Conservation (phyloP, 768 basidiomycete species). For the Mycena vulgaris region DNA sequence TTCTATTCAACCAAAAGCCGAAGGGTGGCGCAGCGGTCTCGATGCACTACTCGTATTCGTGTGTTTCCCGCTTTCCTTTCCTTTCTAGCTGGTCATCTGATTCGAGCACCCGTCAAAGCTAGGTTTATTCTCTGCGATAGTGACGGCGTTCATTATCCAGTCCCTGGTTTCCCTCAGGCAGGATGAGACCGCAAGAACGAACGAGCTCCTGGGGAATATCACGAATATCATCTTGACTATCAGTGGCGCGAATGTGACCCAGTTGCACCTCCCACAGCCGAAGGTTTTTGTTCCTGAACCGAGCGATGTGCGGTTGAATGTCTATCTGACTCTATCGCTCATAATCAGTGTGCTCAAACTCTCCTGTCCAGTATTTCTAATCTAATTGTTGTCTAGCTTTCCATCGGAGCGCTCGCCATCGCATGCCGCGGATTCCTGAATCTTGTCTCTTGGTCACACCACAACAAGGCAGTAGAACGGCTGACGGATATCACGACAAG, state of each 20-base stretch:
- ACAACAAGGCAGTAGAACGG: constrained; percentile 25
- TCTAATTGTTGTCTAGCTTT: constrained; percentile 18
- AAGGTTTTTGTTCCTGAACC: constrained; percentile 22
- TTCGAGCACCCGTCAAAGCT: constrained; percentile 13
- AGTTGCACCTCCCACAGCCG: not conserved
- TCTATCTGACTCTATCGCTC: constrained; percentile 37
- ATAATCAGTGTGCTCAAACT: constrained; percentile 28
- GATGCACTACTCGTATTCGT: constrained; percentile 40
- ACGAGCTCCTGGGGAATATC: constrained; percentile 27
- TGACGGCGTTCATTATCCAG: constrained; percentile 39
- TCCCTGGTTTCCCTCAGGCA: constrained; percentile 29
- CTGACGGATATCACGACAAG: constrained; percentile 37
- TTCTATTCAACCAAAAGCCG: constrained; percentile 31
- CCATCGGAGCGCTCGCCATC: constrained; percentile 36
- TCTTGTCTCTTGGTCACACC: constrained; percentile 26
- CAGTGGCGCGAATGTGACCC: not conserved
- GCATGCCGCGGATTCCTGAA: constrained; percentile 37
- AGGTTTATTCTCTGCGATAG: constrained; percentile 41
- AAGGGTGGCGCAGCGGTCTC: constrained; percentile 37
- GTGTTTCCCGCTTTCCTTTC: constrained; percentile 17
- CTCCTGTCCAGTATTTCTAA: too few species aligned
- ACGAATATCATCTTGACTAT: constrained; percentile 21
- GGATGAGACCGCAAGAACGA: constrained; percentile 26
- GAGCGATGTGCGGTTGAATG: constrained; percentile 32
- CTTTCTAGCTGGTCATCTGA: not conserved